These are phyloP conservation scores for Articulospora tetracladia DNA, from an alignment of 495 filamentous ascomycete species.

Conservation along the genomic window DNA sequence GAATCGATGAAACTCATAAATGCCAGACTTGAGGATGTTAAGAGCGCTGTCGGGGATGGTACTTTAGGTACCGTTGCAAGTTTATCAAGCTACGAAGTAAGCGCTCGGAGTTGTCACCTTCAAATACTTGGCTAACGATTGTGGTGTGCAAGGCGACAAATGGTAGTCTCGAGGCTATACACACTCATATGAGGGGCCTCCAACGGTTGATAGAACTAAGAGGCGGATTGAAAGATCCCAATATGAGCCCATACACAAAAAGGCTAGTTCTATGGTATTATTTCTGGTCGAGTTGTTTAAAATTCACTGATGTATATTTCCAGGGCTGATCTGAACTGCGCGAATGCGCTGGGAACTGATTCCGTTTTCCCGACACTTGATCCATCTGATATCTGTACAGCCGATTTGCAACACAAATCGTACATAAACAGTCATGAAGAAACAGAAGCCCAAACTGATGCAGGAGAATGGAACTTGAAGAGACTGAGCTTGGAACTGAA, in stretches of 20 bases:
- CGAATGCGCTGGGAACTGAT: constrained; percentile 6
- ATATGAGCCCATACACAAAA: not conserved
- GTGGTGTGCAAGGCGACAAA: constrained; percentile 3
- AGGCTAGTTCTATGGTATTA: constrained; percentile 11
- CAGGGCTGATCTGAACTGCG: constrained; percentile 16
- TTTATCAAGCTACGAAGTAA: constrained; percentile 12
- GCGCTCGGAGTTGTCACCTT: not conserved
- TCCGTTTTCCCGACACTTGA: not conserved
- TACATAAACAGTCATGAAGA: too few species aligned
- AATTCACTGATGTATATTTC: not conserved
- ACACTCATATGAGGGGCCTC: constrained; percentile 5
- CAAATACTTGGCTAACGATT: not conserved
- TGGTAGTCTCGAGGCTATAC: not conserved
- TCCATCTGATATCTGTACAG: not conserved
- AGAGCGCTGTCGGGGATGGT: constrained; percentile 1
- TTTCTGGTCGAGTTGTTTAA: not conserved
- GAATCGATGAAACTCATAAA: constrained; percentile 14
- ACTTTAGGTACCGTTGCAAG: constrained; percentile 10
- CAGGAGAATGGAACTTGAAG: not conserved
- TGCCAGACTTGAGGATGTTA: constrained; percentile 1
- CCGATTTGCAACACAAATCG: too few species aligned
- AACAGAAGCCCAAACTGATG: too few species aligned
- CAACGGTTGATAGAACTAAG: not conserved
- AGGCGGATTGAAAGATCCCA: constrained; percentile 1
- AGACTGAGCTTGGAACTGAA: not conserved